Base-by-base conservation (phyloP, 768 basidiomycete species). In the Pseudohyphozyma bogoriensis region DNA sequence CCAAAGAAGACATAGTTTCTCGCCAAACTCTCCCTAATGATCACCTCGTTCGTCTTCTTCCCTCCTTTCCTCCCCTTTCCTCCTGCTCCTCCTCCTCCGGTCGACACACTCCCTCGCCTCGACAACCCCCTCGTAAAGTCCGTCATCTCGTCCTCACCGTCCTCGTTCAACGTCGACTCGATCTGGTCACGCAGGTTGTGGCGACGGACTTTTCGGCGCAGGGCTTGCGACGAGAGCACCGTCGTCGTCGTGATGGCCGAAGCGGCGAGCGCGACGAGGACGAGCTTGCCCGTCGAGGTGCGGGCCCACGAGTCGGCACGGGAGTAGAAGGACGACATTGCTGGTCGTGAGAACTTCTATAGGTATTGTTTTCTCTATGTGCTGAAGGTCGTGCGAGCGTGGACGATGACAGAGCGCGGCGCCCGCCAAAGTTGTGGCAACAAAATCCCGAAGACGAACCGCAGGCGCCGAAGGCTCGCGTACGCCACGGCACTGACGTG, bases 1-100 rank as follows among this genome's bases (percentile, higher is more conserved):
- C 89, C 90, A 55, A 97, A 86, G 75, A 97, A 96, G 12, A 86
- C 84, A 69, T 93, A 95, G 74, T 96, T 96, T 44, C 95, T 77
- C 5, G 93, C 85, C 49, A 99, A 79, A 73, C 95, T 85, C 71
- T 99, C 92, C 53, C 83, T 79, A 57, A 95, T 80, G 52, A 99
- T 79, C 33, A 80, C 82, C 71, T 96, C 91, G 55, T 57, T 61
- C 59, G 65, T 63, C 36, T 51, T 51, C 42, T 58, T 52, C 40
- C 44, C 46, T 20, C 35, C 50, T 24, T 58, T 62, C 16, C 36
- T 1, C 31, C 39, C 55, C 29, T 1, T 11, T 49, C 40, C n/a
- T 29, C 55, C 45, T 32, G n/a, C 35, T 22, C 6, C 49, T 29
- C 24, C 15, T 37, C 0, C 29, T 33, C 0, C 51, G 45, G 39